Conservation (phyloP, 2,329 filamentous ascomycete genomes). For the Coleophoma crateriformis region DNA sequence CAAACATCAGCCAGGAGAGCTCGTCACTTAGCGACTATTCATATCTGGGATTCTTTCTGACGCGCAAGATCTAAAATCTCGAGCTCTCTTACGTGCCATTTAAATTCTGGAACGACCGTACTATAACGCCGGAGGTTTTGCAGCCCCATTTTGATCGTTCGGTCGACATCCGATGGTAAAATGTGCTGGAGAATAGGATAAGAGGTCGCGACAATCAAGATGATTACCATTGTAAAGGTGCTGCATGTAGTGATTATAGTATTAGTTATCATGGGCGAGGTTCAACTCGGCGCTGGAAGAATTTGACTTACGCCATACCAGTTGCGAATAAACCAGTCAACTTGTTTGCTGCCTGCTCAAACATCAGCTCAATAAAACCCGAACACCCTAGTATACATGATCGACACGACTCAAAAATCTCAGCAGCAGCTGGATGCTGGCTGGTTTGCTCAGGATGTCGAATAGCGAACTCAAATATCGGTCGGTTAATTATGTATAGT, state of each 20-base stretch:
- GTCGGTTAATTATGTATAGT: constrained; percentile 26
- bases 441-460: constrained; percentile 20
- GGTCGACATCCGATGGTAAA: constrained; percentile 14
- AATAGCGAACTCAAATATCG: constrained; percentile 24
- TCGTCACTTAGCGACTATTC: neutral
- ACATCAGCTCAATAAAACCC: constrained; percentile 25
- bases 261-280: neutral
- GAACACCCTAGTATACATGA: constrained; percentile 20
- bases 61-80: constrained; percentile 8
- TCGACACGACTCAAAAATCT: constrained; percentile 16
- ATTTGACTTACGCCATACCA: constrained; percentile 24
- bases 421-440: constrained; percentile 16
- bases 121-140: constrained; percentile 17
- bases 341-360: constrained; percentile 18
- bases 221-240: constrained; percentile 22
- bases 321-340: constrained; percentile 23
- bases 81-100: constrained; percentile 16
- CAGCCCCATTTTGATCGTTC: constrained; percentile 11
- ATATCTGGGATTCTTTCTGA: neutral
- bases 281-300: neutral
- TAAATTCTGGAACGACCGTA: constrained; percentile 15
- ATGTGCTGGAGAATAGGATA: constrained; percentile 8
- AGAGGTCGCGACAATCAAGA: constrained; percentile 16
- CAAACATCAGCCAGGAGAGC: no score
- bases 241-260: constrained; percentile 6